phyloP scores from a whole-genome alignment of 176 grass and related monocot species.

The Aegilops longissima region DNA sequence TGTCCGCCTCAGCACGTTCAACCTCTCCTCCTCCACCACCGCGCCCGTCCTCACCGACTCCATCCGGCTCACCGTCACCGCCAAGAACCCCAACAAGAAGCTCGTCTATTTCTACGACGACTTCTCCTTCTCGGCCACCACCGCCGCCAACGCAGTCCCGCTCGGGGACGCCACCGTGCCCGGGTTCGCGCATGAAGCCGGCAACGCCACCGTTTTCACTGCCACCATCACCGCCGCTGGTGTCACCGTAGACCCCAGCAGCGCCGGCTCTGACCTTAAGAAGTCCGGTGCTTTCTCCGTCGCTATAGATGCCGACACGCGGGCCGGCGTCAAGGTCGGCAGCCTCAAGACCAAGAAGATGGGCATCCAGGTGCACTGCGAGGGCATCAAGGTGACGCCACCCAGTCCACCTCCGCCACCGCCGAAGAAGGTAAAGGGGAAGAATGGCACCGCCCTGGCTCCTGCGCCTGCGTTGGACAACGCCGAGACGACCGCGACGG shows the following conservation, averaged over 20 bases:
- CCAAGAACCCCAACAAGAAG: slow-evolving; percentile 86
- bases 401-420: slow-evolving; percentile 16
- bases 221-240: slow-evolving; percentile 31
- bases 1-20: slow-evolving; percentile 51
- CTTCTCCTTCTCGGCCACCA: slow-evolving; percentile 48
- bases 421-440: slow-evolving; percentile 40
- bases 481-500: slow-evolving; percentile 8
- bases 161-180: slow-evolving; percentile 56
- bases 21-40: slow-evolving; percentile 49
- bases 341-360: slow-evolving; percentile 76
- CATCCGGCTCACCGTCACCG: slow-evolving; percentile 56
- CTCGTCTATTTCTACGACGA: slow-evolving; percentile 76
- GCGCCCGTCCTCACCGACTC: slow-evolving; percentile 51
- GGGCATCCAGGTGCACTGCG: slow-evolving; percentile 70
- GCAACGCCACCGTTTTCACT: slow-evolving; percentile 72
- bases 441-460: slow-evolving; percentile 25
- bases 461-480: not conserved
- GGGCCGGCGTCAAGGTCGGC: slow-evolving; percentile 64
- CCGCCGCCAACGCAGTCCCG: slow-evolving; percentile 47
- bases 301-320: slow-evolving; percentile 69
- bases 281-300: slow-evolving; percentile 43
- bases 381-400: slow-evolving; percentile 52
- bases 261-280: slow-evolving; percentile 55
- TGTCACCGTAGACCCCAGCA: slow-evolving; percentile 50
- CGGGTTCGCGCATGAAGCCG: slow-evolving; percentile 62